Conservation (phyloP, 345 rosid species). For the Aegle marmelos region DNA sequence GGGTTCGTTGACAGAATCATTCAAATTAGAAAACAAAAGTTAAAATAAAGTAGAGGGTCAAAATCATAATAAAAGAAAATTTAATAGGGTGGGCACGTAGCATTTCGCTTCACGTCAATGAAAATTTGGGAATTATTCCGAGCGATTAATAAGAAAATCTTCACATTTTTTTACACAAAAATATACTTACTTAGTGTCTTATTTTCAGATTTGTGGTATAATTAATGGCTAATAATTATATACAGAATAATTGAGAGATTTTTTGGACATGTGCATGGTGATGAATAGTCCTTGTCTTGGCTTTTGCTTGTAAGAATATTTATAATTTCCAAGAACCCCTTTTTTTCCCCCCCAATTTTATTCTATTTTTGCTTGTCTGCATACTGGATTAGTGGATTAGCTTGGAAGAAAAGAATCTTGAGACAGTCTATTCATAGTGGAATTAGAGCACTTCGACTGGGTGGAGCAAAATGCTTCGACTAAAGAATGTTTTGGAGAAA, state of each 20-base stretch:
- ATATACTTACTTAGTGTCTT: background rate
- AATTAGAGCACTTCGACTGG: background rate
- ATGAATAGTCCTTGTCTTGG: background rate
- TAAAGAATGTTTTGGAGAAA: background rate
- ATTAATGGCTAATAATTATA: background rate
- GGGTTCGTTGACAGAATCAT: background rate
- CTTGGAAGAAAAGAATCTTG: conserved; percentile 13
- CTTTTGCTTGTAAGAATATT: conserved; percentile 5
- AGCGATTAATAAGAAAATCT: background rate
- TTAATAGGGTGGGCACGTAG: background rate
- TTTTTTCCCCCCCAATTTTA: background rate
- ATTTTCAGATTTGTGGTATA: background rate
- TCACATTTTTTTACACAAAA: background rate
- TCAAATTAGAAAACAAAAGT: background rate
- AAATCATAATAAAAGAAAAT: conserved; percentile 8
- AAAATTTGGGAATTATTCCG: background rate
- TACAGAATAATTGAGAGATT: background rate
- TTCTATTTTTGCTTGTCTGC: background rate
- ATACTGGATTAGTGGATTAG: background rate
- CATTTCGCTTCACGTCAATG: background rate
- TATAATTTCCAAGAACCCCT: background rate
- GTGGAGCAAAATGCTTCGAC: background rate
- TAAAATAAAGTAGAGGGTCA: background rate
- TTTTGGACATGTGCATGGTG: background rate
- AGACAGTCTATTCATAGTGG: background rate